Percentiles rank a stretch among this genome's conserved stretches.
Conservation (phyloP, 176 grass and related monocot genomes). For the Themeda triandra region DNA sequence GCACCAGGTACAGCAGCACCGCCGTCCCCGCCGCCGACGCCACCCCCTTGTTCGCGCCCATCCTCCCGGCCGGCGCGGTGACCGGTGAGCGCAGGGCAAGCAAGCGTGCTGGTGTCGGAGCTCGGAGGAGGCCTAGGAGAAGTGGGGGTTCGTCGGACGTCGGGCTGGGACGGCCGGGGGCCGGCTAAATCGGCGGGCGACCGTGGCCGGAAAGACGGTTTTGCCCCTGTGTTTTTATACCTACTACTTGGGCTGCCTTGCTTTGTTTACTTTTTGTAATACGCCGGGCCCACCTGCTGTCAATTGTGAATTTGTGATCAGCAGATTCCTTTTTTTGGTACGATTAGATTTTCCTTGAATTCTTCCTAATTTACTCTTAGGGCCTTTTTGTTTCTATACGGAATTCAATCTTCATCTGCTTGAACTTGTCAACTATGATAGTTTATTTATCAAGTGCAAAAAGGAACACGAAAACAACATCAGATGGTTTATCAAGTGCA, state of each 20-base stretch:
- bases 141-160: not conserved
- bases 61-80: conserved; percentile 24
- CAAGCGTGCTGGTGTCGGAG: not conserved
- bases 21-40: conserved; percentile 65
- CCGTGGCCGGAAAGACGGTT: not conserved
- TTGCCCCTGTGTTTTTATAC: not conserved
- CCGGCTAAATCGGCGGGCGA: conserved; percentile 36
- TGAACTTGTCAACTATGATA: no score
- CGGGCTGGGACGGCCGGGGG: not conserved
- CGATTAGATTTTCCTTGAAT: no score
- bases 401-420: no score
- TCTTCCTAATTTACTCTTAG: no score
- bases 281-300: not conserved
- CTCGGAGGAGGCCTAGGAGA: not conserved
- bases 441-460: no score
- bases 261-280: not conserved
- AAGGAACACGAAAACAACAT: no score
- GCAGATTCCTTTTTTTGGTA: no score
- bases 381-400: no score
- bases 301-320: no score
- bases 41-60: conserved; percentile 40
- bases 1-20: conserved; percentile 69
- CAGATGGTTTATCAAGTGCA: no score
- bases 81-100: no score
- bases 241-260: no score